A percentile compares a stretch with the other conserved stretches of the same genome.
phyloP scores from a whole-genome alignment of 768 basidiomycete genomes.

The Hypholoma sublateritium region DNA sequence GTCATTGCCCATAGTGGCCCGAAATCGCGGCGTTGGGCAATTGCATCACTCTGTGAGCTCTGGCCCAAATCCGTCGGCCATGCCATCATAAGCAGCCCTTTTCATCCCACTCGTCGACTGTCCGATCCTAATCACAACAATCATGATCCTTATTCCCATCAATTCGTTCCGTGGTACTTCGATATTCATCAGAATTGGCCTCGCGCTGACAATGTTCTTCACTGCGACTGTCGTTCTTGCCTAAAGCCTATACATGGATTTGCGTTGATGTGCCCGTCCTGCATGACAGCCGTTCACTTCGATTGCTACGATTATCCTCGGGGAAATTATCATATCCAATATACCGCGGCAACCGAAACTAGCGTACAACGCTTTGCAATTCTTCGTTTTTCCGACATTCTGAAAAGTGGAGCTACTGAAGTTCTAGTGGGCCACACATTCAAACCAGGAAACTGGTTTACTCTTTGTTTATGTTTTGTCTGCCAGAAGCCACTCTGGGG shows the following conservation, averaged over 20 bases:
- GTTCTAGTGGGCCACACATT: slow-evolving; percentile 50
- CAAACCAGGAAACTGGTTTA: slow-evolving; percentile 64
- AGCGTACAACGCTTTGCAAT: slow-evolving; percentile 58
- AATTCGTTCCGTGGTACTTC: slow-evolving; percentile 72
- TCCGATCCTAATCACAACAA: slow-evolving; percentile 18
- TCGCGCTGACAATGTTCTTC: slow-evolving; percentile 31
- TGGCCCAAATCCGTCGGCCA: slow-evolving; percentile 77
- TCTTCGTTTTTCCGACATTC: slow-evolving; percentile 56
- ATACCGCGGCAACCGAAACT: slow-evolving; percentile 42
- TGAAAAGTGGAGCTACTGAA: slow-evolving; percentile 27
- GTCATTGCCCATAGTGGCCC: slow-evolving; percentile 67
- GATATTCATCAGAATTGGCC: slow-evolving; percentile 19
- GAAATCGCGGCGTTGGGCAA: slow-evolving; percentile 52
- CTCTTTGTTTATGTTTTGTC: slow-evolving; percentile 64
- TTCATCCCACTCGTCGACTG: slow-evolving; percentile 28
- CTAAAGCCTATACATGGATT: slow-evolving; percentile 57
- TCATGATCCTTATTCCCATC: slow-evolving; percentile 48
- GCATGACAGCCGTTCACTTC: slow-evolving; percentile 70
- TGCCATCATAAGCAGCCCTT: slow-evolving; percentile 51
- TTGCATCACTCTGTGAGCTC: slow-evolving; percentile 53
- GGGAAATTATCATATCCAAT: slow-evolving; percentile 59
- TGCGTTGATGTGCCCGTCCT: slow-evolving; percentile 70
- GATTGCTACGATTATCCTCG: slow-evolving; percentile 76
- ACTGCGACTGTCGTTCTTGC: slow-evolving; percentile 58
- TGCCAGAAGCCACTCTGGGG: slow-evolving; percentile 81